Evolutionary conservation across 2,329 filamentous ascomycete species (phyloP), one percentile per base, ranked within the genome.

Genomic region (Rhinocladiella mackenziei): DNA sequence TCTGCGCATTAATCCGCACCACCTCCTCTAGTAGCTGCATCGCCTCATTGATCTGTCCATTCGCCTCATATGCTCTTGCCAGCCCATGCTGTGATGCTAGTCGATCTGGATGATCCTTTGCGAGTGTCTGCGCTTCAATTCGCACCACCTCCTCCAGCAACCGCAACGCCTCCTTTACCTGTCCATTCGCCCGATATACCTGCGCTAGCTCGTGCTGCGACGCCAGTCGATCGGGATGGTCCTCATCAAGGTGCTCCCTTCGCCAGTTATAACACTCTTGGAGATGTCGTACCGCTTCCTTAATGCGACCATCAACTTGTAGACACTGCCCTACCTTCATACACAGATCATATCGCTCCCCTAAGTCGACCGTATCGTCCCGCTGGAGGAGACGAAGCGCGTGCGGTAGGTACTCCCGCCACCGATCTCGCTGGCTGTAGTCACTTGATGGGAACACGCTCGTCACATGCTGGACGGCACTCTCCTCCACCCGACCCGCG

Each of bases 101-200:
- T 45, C 47, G 50, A 10, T 52, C 53, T 7, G 58, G 51, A 44
- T 63, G 56, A 14, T 59, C 44, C 17, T 58, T 53, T 19, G 53
- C 46, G 4, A 62, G 50, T 19, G 50, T 57, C 26, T 55, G 51
- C 28, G 56, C 52, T 7, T 29, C 45, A 14, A 56, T 56, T 15
- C 40, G 50, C 19, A 48, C 33, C 19, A 44, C 40, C 23, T 39
- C 11, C 33, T 40, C 28, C 13, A 44, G 34, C 1, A 48, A 29
- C 14, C 10, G 4, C 13, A 45, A 13, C 11, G 54, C 53, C 29
- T 60, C 48, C n/a, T 54, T 25, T 9, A 54, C 44, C 18, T 51
- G 37, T 11, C 51, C 51, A 11, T 56, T 31, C 13, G 50, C 45
- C n/a, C 29, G 32, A 39, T 61, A 58, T 18, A 53, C 48, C 10